A percentile compares a stretch with the other conserved stretches of the same genome.
Conservation (phyloP, 2,329 filamentous ascomycete species). For the Diaporthe vexans region DNA sequence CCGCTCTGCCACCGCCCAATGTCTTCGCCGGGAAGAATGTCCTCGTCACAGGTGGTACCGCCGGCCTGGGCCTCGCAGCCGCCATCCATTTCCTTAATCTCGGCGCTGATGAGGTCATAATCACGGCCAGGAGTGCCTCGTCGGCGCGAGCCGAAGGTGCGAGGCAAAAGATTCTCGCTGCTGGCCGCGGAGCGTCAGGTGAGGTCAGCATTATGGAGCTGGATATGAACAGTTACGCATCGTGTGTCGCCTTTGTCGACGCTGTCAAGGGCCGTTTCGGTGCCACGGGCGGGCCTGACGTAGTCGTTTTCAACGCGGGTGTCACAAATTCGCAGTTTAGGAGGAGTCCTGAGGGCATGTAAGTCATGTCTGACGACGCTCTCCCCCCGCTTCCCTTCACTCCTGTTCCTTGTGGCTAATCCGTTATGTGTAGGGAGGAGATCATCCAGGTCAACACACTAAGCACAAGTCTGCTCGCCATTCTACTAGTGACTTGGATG, state of each 20-base stretch:
- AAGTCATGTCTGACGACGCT: conserved; percentile 28
- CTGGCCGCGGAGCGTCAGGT: conserved; percentile 38
- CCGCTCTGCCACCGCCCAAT: conserved; percentile 45
- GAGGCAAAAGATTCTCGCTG: conserved; percentile 51
- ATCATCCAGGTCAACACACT: conserved; percentile 71
- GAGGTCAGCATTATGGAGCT: conserved; percentile 46
- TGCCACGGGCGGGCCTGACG: conserved; percentile 46
- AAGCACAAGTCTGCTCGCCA: conserved; percentile 66
- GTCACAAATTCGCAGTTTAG: conserved; percentile 43
- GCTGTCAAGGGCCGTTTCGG: conserved; percentile 44
- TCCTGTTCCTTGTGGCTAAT: neutral
- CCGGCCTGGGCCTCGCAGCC: conserved; percentile 57
- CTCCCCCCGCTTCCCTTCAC: no score
- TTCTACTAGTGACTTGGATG: conserved; percentile 65
- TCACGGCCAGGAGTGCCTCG: conserved; percentile 54
- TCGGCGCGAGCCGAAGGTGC: conserved; percentile 54
- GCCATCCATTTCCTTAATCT: conserved; percentile 57
- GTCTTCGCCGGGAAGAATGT: conserved; percentile 49
- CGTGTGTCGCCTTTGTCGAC: conserved; percentile 45
- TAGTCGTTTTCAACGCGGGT: conserved; percentile 48
- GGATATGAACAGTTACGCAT: conserved; percentile 47
- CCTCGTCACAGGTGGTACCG: conserved; percentile 58
- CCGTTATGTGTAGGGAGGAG: conserved; percentile 55
- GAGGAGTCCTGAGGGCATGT: conserved; percentile 48
- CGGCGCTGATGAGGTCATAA: conserved; percentile 55